Base-by-base conservation (phyloP, 306 rosid species). In the Urtica urens region DNA sequence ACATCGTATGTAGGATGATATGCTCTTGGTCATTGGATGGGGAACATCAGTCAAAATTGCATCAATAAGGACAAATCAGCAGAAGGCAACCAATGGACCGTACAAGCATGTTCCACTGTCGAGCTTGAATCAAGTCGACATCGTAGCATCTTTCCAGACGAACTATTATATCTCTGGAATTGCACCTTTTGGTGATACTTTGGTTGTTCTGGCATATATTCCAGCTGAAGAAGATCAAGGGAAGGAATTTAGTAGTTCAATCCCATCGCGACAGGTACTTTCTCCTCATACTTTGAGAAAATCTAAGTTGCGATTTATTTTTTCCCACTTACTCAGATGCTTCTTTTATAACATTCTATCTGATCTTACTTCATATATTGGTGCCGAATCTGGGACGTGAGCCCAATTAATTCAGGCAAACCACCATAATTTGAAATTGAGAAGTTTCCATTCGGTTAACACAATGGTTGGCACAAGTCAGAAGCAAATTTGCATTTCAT, bases 81-180 rank as follows among this genome's bases (percentile, higher is more conserved):
- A 52, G 51, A 70, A 46, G 62, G 78, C 81, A 53, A 57, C 74
- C 60, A 85, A 85, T 68, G 96, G 96, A 64, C 55, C 83, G 3
- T 70, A 70, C 42, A 75, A 57, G 59, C 64, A 69, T 59, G 67
- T 71, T 57, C 72, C 96, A n/a, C 12, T 79, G 69, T 65, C 93
- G 61, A 69, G 78, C 62, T 43, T 69, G 74, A 71, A 72, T 64
- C 82, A 70, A 72, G 99, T 90, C 58, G 99, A 90, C 65, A 79
- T 90, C 49, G 95, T 90, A 78, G 95, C 96, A 54, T 90, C 99
- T 58, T 90, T 90, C 49, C 90, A 78, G 63, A 85, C 99, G 59
- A 73, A 68, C 76, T 82, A 90, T 69, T 79, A 81, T 66, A 85
- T 90, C 62, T 76, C 99, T 17, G 99, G 99, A 63, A 62, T 90